Evolutionary conservation across 1,284 basidiomycete genomes (phyloP).

Genomic region (Trametes versicolor): DNA sequence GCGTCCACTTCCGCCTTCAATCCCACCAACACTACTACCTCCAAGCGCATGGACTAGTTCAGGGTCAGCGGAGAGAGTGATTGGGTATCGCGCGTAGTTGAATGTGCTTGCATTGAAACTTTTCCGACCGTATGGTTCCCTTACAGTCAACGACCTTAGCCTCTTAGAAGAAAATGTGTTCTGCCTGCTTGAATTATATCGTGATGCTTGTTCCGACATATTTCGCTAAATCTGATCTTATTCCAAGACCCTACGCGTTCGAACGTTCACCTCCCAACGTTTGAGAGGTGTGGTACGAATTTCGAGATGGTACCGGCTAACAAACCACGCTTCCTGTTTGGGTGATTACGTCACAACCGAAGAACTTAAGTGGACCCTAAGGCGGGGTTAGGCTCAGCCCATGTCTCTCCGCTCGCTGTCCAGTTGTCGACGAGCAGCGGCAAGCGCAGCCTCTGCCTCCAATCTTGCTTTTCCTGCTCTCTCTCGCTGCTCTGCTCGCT

Average conservation of each 20-base stretch:
- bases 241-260: not conserved
- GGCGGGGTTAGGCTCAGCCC: slow-evolving; percentile 10
- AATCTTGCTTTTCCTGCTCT: slow-evolving; percentile 8
- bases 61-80: not conserved
- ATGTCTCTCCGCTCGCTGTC: slow-evolving; percentile 34
- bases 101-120: too few relatives aligned
- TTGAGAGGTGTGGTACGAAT: too few relatives aligned
- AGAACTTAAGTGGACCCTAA: slow-evolving; percentile 1
- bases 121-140: too few relatives aligned
- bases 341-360: slow-evolving; percentile 18
- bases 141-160: too few relatives aligned
- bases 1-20: slow-evolving; percentile 12
- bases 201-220: not conserved
- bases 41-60: slow-evolving; percentile 16
- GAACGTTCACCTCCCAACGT: too few relatives aligned
- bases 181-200: too few relatives aligned
- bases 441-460: slow-evolving; percentile 26
- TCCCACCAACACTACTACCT: slow-evolving; percentile 6
- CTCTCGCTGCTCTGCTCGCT: slow-evolving; percentile 4
- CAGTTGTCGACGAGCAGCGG: slow-evolving; percentile 28
- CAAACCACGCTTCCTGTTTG: slow-evolving; percentile 7
- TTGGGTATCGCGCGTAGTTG: too few relatives aligned
- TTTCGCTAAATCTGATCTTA: not conserved
- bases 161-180: not conserved
- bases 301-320: not conserved